phyloP scores from a whole-genome alignment of 1,284 basidiomycete species.

The Tilletia walkeri region DNA sequence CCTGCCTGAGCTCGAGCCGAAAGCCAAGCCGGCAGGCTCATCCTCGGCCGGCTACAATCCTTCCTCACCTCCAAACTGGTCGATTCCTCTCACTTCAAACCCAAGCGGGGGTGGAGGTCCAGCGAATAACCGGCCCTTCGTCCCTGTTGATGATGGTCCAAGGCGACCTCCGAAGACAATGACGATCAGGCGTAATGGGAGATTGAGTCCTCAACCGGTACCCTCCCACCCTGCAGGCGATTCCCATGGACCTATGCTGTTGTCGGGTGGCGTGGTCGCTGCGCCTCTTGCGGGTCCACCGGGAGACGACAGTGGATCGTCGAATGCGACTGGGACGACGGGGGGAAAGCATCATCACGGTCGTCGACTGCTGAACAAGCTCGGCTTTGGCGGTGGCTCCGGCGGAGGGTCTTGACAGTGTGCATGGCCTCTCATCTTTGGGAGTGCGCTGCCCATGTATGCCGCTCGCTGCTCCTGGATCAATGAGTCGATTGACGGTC shows the following conservation, averaged over 20 bases:
- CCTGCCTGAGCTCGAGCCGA: constrained; percentile 17
- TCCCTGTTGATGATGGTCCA: background rate
- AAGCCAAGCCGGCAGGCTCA: background rate
- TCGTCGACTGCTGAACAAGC: constrained; percentile 9
- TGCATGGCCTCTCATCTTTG: too few relatives aligned
- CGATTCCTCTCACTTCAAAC: background rate
- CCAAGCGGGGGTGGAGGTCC: background rate
- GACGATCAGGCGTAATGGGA: background rate
- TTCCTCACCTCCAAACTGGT: background rate
- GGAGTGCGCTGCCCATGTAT: too few relatives aligned
- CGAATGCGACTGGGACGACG: background rate
- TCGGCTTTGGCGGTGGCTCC: background rate
- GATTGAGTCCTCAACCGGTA: constrained; percentile 2
- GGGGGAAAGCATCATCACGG: constrained; percentile 2
- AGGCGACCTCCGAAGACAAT: constrained; percentile 12
- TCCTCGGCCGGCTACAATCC: background rate
- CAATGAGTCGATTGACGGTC: too few relatives aligned
- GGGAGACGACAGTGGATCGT: too few relatives aligned
- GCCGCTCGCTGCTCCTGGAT: too few relatives aligned
- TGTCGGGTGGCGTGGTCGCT: background rate
- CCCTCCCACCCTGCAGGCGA: background rate
- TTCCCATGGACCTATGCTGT: background rate
- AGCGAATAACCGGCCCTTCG: background rate
- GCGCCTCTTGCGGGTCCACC: too few relatives aligned
- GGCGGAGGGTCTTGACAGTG: too few relatives aligned